phyloP scores from a whole-genome alignment of 192 early-diverging fungal genomes.

The Radiomyces spectabilis region DNA sequence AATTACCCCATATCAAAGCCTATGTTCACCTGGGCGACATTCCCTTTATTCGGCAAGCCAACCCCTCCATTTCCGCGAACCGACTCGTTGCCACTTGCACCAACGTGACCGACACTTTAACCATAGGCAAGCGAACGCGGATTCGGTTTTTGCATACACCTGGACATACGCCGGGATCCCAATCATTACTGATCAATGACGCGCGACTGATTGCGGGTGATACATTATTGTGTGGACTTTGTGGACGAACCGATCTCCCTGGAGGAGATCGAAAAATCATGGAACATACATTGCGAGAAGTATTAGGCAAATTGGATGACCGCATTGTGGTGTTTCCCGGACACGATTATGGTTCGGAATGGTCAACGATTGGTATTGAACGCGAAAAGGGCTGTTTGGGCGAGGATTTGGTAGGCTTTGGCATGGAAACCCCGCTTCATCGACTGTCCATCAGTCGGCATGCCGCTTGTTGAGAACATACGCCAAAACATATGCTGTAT shows the following conservation, averaged over 20 bases:
- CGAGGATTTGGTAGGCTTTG: constrained; percentile 33
- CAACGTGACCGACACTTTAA: constrained; percentile 5
- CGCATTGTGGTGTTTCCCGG: constrained; percentile 81
- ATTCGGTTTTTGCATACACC: constrained; percentile 86
- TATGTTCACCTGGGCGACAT: constrained; percentile 76
- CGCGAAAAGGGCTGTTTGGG: constrained; percentile 33
- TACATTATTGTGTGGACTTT: constrained; percentile 69
- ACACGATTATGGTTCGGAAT: constrained; percentile 79
- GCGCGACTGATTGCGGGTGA: constrained; percentile 78
- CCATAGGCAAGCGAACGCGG: constrained; percentile 37
- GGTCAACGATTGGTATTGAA: constrained; percentile 70
- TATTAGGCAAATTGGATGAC: constrained; percentile 50
- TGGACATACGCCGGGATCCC: constrained; percentile 85
- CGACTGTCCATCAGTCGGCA: too few species aligned
- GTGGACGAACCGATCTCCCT: constrained; percentile 77
- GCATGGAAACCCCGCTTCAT: too few species aligned
- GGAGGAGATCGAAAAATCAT: constrained; percentile 62
- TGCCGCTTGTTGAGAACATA: too few species aligned
- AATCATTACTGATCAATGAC: constrained; percentile 73
- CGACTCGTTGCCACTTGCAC: constrained; percentile 23
- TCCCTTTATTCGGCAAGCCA: constrained; percentile 53
- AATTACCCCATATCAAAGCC: constrained; percentile 62
- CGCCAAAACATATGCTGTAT: too few species aligned
- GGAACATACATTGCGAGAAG: constrained; percentile 61
- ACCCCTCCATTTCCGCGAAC: constrained; percentile 42